Base-by-base conservation (phyloP, 768 basidiomycete genomes). In the Leccinum truebloodii region DNA sequence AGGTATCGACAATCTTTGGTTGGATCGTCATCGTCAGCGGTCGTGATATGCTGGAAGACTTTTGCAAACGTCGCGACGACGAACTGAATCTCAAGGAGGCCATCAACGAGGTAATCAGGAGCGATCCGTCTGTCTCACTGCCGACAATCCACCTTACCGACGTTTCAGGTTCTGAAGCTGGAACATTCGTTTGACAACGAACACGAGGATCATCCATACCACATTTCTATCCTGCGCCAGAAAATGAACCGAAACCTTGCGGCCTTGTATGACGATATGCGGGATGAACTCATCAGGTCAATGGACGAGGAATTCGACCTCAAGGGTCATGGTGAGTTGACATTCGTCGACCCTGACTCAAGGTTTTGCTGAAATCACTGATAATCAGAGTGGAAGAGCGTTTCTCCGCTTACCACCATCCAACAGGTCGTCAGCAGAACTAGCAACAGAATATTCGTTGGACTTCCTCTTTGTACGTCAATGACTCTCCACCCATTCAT, bases 1-100 rank as follows among this genome's bases (percentile, higher is more conserved):
- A 75, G 52, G 63, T 76, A 10, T 59, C 76, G 0, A 61, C 57
- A 1, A 30, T 71, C 20, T 52, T 56, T 13, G 63, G 64, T 41
- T 84, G 83, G 82, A 62, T 74, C 1, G 74, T 83, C 14, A 50
- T 83, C 14, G 63, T 77, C 1, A 71, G 68, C 9, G 71, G 74
- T 6, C 64, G 59, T 1, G 59, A 69, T n/a, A 56, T 71, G 9
- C 64, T 80, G 20, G 76, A 81, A 7, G 81, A 83, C 30, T 46
- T 83, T n/a, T 68, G 73, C 13, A 78, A 70, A 55, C 76, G 76
- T 16, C 70, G 77, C 0, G 78, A 81, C 18, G 75, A 76, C 28
- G 65, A 67, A 18, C 61, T 83, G 14, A 79, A 77, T 13, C 66
- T 78, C 26, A 16, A 46, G 0, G 75, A 70, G 41, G 73, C 76